Evolutionary conservation across 2,329 filamentous ascomycete species (phyloP), one percentile per base, ranked within the genome.

Genomic region (Beauveria medogensis): DNA sequence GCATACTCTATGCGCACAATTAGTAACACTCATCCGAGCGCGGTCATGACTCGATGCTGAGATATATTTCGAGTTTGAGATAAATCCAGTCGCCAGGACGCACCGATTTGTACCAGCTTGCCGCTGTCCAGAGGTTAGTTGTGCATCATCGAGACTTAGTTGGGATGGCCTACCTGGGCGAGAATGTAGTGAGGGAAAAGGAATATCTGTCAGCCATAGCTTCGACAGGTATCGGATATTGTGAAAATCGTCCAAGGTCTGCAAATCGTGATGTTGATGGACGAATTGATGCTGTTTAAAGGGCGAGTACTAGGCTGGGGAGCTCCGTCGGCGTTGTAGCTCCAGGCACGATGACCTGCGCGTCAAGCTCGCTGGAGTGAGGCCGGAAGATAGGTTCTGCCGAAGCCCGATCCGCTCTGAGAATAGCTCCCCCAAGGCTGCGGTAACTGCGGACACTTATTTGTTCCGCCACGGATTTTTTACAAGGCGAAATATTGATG

Each of bases 151-250:
- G 61, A 64, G 60, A 62, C 62, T 64, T 59, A 63, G 63, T 44
- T 54, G 60, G 52, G 65, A 62, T 66, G 73, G 72, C 86, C 78
- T 87, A 95, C 94, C 93, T 99, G 76, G 94, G 94, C 72, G 94
- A 97, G 88, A 99, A 99, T 67, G 94, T 99, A 66, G 94, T 99
- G 75, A 99, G 85, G 63, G 94, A 99, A 87, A 99, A 99, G 60
- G 93, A 97, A 79, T 99, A 99, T 82, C 94, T 85, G 79, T 99
- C 94, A 73, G 94, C 93, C 93, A 99, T 99, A 74, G 67, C 80
- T 72, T 69, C 64, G 66, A 63, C 30, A 43, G 51, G 34, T 54
- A 22, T 55, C 18, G 18, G 34, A 24, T 48, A 22, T 54, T 44
- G 58, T 55, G 50, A 34, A 50, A 50, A 30, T 55, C 34, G 58